phyloP scores from a whole-genome alignment of 2,329 filamentous ascomycete species.

The Blastomyces parvus region DNA sequence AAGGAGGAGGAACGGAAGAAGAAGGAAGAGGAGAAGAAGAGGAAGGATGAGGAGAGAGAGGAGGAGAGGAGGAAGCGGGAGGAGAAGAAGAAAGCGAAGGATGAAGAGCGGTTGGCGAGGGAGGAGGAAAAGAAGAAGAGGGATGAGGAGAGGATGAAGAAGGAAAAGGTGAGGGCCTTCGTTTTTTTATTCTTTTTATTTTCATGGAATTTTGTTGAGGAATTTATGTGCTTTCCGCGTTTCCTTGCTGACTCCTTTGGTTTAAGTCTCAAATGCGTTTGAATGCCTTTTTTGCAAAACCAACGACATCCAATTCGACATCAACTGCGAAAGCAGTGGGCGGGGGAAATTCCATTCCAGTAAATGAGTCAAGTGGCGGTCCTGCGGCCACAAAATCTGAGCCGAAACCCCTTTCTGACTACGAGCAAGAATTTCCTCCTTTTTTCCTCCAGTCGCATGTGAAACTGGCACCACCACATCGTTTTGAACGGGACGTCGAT shows the following conservation, averaged over 20 bases:
- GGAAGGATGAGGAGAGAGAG: slow-evolving; percentile 38
- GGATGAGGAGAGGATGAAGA: slow-evolving; percentile 33
- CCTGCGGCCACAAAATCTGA: slow-evolving; percentile 17
- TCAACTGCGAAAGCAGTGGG: slow-evolving; percentile 10
- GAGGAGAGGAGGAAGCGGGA: slow-evolving; percentile 37
- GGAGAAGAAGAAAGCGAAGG: slow-evolving; percentile 36
- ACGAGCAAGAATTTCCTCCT: slow-evolving; percentile 63
- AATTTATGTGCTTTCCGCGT: slow-evolving; percentile 18
- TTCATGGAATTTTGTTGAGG: neutral
- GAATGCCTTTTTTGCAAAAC: slow-evolving; percentile 43
- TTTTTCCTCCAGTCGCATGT: slow-evolving; percentile 72
- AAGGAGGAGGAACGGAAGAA: slow-evolving; percentile 37
- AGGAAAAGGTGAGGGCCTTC: slow-evolving; percentile 33
- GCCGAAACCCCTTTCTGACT: slow-evolving; percentile 41
- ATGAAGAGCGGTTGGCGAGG: slow-evolving; percentile 26
- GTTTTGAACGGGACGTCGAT: slow-evolving; percentile 50
- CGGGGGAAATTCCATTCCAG: slow-evolving; percentile 13
- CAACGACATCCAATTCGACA: slow-evolving; percentile 23
- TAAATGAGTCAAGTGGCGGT: slow-evolving; percentile 5
- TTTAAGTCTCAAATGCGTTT: slow-evolving; percentile 41
- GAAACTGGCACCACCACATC: slow-evolving; percentile 51
- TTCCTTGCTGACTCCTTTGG: slow-evolving; percentile 18
- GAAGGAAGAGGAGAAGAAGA: slow-evolving; percentile 35
- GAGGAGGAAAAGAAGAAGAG: slow-evolving; percentile 25
- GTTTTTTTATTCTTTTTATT: neutral